Percentiles rank a stretch among this genome's conserved stretches.
These are phyloP conservation scores for Suillus bovinus DNA, from an alignment of 768 basidiomycete species.

Conservation along the genomic window DNA sequence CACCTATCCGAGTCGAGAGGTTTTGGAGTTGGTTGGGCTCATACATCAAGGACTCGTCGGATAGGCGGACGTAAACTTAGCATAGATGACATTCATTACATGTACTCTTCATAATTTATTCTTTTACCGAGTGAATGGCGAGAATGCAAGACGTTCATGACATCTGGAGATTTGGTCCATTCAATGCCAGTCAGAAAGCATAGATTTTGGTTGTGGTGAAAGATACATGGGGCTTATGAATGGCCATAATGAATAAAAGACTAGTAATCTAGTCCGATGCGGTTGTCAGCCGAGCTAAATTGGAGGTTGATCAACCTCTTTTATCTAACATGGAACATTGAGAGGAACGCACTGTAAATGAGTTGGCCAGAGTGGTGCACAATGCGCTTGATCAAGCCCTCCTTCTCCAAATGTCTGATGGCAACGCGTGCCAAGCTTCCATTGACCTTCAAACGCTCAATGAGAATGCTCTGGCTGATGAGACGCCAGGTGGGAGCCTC, in stretches of 20 bases:
- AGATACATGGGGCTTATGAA: conserved; percentile 39
- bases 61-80: not conserved
- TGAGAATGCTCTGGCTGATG: conserved; percentile 97
- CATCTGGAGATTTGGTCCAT: not conserved
- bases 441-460: conserved; percentile 97
- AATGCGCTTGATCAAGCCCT: conserved; percentile 92
- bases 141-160: not conserved
- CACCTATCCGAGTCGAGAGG: not conserved
- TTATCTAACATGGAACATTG: not conserved
- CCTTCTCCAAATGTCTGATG: conserved; percentile 90
- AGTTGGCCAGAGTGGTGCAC: conserved; percentile 94
- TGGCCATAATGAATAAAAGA: conserved; percentile 24
- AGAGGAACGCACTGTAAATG: conserved; percentile 82
- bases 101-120: not conserved
- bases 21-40: not conserved
- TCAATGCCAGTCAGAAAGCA: conserved; percentile 24
- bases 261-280: conserved; percentile 38
- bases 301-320: conserved; percentile 8
- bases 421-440: conserved; percentile 91
- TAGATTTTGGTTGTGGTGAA: conserved; percentile 31
- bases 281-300: conserved; percentile 45
- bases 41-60: not conserved
- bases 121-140: not conserved
- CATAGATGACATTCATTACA: not conserved
- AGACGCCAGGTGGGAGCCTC: conserved; percentile 99